phyloP scores from a whole-genome alignment of 768 basidiomycete genomes.

The Cystobasidium tubakii region DNA sequence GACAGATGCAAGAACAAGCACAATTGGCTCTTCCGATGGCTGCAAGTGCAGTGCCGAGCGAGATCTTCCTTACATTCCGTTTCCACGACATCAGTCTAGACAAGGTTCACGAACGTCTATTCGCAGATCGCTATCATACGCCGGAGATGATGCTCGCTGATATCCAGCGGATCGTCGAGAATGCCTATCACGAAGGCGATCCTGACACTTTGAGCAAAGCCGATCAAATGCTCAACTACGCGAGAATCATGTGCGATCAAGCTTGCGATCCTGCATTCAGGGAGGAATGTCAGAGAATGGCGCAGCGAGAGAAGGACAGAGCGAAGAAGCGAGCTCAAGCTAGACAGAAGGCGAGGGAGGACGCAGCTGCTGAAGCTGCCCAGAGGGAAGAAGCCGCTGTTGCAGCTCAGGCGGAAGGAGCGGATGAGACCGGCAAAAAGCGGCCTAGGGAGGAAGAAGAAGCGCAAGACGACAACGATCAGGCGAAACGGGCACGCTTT shows the following conservation, averaged over 20 bases:
- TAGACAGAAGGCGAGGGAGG: conserved; percentile 51
- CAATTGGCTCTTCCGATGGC: conserved; percentile 14
- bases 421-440: background rate
- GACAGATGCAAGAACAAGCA: background rate
- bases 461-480: background rate
- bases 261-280: conserved; percentile 74
- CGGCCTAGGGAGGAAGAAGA: conserved; percentile 7
- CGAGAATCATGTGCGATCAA: conserved; percentile 74
- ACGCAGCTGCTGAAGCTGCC: conserved; percentile 53
- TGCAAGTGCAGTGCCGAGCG: background rate
- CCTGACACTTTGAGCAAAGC: conserved; percentile 71
- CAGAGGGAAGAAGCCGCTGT: conserved; percentile 37
- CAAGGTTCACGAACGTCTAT: conserved; percentile 76
- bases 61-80: conserved; percentile 38
- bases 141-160: conserved; percentile 79
- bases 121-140: conserved; percentile 76
- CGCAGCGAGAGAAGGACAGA: conserved; percentile 57
- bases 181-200: conserved; percentile 76
- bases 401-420: conserved; percentile 6
- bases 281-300: conserved; percentile 83
- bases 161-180: conserved; percentile 52
- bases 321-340: conserved; percentile 38
- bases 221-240: conserved; percentile 74
- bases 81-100: conserved; percentile 87
- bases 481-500: background rate